Evolutionary conservation across 345 rosid species (phyloP), one percentile per base, ranked within the genome.

Genomic region (Euphorbia pulcherrima): DNA sequence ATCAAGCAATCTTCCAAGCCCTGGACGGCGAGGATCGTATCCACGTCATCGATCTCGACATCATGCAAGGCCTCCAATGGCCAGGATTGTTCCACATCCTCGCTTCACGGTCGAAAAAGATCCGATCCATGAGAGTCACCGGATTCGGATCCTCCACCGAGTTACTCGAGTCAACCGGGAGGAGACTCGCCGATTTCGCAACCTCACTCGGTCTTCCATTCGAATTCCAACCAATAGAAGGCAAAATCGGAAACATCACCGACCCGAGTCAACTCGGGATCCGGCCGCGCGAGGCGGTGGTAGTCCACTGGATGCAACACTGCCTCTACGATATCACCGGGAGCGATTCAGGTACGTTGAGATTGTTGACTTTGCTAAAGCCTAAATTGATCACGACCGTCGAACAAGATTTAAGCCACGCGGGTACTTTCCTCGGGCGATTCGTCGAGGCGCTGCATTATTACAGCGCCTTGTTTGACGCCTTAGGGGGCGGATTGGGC

Each of bases 1-100:
- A 93, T 63, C 98, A 90, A 77, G 94, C 96, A 0, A 93, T 93
- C 37, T 90, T 86, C 77, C 90, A 93, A 72, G 93, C 97, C 2
- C 65, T 93, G 60, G 87, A 83, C 5, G 94, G 92, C 6, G 89
- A 89, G 62, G 98, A 93, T 46, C 82, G 86, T 28, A 81, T 93
- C 71, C 98, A 93, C 77, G 77, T 93, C 81, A 85, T 93, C 82
- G 98, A 93, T 54, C 84, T 93, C 33, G 98, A 93, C 65, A 86
- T 93, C 40, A 93, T 93, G 97, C 98, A 93, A 61, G 98, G 98
- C 17, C 98, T 93, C 68, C 98, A 93, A 76, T 93, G 98, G 98
- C 98, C 98, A 5, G 98, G 94, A 17, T 65, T 93, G 70, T 93
- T 93, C 81, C 94, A 93, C 87, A 93, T 93, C 72, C 94, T 93